Conservation (phyloP, 441 rosid genomes). For the Adansonia gregorii region DNA sequence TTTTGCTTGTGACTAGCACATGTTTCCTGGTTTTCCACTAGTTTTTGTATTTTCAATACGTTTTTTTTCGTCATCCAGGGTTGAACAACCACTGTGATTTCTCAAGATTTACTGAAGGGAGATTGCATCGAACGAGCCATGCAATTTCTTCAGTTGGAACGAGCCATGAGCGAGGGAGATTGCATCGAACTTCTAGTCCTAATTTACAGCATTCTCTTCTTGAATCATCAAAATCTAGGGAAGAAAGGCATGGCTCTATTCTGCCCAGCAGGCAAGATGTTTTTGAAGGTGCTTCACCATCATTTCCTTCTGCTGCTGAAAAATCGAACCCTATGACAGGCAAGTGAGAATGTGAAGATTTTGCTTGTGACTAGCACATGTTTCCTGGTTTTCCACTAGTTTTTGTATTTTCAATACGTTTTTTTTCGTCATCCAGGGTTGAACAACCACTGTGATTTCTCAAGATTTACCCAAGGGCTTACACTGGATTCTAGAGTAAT, state of each 20-base stretch:
- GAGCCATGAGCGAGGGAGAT: constrained; percentile 36
- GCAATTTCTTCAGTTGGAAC: constrained; percentile 36
- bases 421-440: constrained; percentile 38
- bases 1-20: constrained; percentile 26
- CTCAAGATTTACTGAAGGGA: constrained; percentile 35
- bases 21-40: constrained; percentile 3
- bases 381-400: constrained; percentile 7
- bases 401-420: neutral
- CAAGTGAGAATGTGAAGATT: constrained; percentile 25
- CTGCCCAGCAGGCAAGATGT: constrained; percentile 29
- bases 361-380: constrained; percentile 24
- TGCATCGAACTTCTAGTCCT: constrained; percentile 29
- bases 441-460: constrained; percentile 34
- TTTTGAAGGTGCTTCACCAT: constrained; percentile 31
- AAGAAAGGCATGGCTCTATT: constrained; percentile 28
- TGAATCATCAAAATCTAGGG: constrained; percentile 35
- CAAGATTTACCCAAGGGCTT: constrained; percentile 33
- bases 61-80: constrained; percentile 35
- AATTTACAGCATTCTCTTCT: constrained; percentile 33
- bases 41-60: neutral
- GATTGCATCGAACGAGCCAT: no score
- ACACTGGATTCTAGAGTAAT: constrained; percentile 30
- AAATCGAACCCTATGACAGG: constrained; percentile 35
- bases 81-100: constrained; percentile 34
- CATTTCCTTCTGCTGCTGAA: constrained; percentile 31